A percentile compares a stretch with the other conserved stretches of the same genome.
These are phyloP conservation scores for Colletotrichum tofieldiae DNA, from an alignment of 2,329 filamentous ascomycete species.

Conservation along the genomic window DNA sequence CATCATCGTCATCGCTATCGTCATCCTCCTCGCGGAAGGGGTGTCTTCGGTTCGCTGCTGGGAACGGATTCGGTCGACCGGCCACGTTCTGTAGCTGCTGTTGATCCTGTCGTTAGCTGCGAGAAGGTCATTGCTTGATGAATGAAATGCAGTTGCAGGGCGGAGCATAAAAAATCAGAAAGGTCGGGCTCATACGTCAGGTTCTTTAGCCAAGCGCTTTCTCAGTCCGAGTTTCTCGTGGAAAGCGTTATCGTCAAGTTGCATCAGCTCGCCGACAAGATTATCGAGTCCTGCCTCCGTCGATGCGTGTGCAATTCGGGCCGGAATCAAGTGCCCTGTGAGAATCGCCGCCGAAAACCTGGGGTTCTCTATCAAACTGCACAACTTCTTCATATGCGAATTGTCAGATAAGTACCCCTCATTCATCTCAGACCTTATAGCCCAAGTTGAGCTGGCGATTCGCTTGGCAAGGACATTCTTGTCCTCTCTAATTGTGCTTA, in stretches of 20 bases:
- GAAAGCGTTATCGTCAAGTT: slow-evolving; percentile 49
- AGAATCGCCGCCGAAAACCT: slow-evolving; percentile 53
- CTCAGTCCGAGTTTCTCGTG: slow-evolving; percentile 44
- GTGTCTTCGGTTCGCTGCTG: slow-evolving; percentile 4
- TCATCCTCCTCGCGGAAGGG: slow-evolving; percentile 15
- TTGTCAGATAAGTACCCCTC: slow-evolving; percentile 52
- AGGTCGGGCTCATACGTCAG: slow-evolving; percentile 51
- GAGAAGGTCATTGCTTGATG: not conserved
- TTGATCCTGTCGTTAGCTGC: slow-evolving; percentile 26
- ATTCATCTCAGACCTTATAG: slow-evolving; percentile 45
- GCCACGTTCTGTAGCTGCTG: slow-evolving; percentile 54
- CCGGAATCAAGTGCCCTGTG: slow-evolving; percentile 47
- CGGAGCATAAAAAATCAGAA: not conserved
- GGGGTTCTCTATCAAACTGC: slow-evolving; percentile 46
- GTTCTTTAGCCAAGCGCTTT: slow-evolving; percentile 47
- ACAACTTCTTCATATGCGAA: slow-evolving; percentile 55
- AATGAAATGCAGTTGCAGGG: not conserved
- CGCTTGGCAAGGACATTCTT: slow-evolving; percentile 22
- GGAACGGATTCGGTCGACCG: slow-evolving; percentile 42
- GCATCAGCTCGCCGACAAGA: slow-evolving; percentile 48
- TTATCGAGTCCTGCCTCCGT: slow-evolving; percentile 47
- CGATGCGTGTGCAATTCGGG: slow-evolving; percentile 49
- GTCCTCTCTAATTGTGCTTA: slow-evolving; percentile 12
- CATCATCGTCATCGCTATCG: slow-evolving; percentile 1
- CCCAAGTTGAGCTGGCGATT: slow-evolving; percentile 48